Evolutionary conservation across 2,329 filamentous ascomycete genomes (phyloP), one percentile per base, ranked within the genome.

Genomic region (Fusarium kyushuense): DNA sequence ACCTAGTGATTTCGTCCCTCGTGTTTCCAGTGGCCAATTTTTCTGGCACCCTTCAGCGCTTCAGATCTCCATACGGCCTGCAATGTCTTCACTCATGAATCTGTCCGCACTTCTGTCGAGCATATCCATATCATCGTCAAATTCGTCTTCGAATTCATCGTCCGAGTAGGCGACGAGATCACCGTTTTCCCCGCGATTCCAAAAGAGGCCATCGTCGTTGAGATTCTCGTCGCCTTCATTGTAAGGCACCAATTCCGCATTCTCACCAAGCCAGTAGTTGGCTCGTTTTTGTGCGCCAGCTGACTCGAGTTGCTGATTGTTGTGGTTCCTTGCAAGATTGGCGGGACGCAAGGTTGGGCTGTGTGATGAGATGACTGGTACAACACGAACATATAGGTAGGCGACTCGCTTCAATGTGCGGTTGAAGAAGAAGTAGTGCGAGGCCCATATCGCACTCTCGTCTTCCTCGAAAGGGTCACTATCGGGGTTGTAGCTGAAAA

Each of bases 371-470:
- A 92, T 89, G 71, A 91, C 90, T 60, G 88, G 95, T 45, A 97
- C 88, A n/a, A 93, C 94, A 64, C 95, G 91, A 45, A 97, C 87
- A 75, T 97, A 96, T 45, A 99, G 83, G 77, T 99, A 99, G 63
- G 93, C 94, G 19, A 99, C 95, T 41, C 96, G 89, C 83, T 98
- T 98, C 76, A 91, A 87, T 27, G 90, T 84, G 75, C 95, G 95
- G 84, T 97, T 97, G 86, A 97, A 98, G 79, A 98, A 97, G 83
- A 99, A 97, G 80, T 97, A 97, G 78, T 98, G 94, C 66, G 94
- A 86, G 49, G 92, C 94, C 95, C 95, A 99, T 66, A 99, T 94
- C 12, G 94, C 91, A 65, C 93, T 92, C 75, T 97, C 94, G 65
- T 97, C 94, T 67, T 94, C 94, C 72, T 94, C 91, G 74, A 96